A percentile compares a stretch with the other conserved stretches of the same genome.
Conservation (phyloP, 176 grass and related monocot genomes). For the Elaeis guineensis region DNA sequence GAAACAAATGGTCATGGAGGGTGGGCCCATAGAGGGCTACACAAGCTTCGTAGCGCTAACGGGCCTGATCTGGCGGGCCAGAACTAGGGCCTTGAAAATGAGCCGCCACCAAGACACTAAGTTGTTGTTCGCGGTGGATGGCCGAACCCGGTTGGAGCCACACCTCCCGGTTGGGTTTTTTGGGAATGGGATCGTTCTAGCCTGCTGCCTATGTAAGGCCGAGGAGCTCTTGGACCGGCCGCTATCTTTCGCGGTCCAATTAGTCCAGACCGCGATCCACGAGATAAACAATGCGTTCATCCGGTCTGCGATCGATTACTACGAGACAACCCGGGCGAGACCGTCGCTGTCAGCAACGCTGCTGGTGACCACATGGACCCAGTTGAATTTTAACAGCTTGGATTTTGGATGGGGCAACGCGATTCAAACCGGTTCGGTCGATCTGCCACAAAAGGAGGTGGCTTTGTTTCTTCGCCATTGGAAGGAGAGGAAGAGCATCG, state of each 20-base stretch:
- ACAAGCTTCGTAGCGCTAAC: constrained; percentile 40
- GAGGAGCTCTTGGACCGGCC: constrained; percentile 18
- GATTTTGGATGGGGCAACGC: constrained; percentile 46
- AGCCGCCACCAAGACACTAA: constrained; percentile 32
- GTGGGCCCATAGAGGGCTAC: not conserved
- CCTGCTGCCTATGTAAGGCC: constrained; percentile 34
- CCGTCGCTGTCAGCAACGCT: constrained; percentile 37
- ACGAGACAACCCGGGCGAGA: constrained; percentile 19
- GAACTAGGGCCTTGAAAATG: constrained; percentile 28
- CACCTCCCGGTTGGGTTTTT: constrained; percentile 38
- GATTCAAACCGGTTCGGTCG: constrained; percentile 24
- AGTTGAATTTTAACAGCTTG: constrained; percentile 22
- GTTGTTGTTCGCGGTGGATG: constrained; percentile 46
- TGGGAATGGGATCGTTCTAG: constrained; percentile 37
- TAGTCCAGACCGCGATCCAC: constrained; percentile 21
- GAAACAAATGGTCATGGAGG: constrained; percentile 10
- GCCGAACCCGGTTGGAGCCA: constrained; percentile 25
- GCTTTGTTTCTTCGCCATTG: constrained; percentile 20
- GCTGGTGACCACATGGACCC: constrained; percentile 38
- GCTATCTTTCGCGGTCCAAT: constrained; percentile 11
- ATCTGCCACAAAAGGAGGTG: constrained; percentile 37
- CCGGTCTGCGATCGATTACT: constrained; percentile 43
- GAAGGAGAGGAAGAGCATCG: constrained; percentile 22
- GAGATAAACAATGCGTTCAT: constrained; percentile 28
- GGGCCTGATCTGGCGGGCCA: constrained; percentile 36